phyloP scores from a whole-genome alignment of 768 basidiomycete species.

The Pulveroboletus sp. region DNA sequence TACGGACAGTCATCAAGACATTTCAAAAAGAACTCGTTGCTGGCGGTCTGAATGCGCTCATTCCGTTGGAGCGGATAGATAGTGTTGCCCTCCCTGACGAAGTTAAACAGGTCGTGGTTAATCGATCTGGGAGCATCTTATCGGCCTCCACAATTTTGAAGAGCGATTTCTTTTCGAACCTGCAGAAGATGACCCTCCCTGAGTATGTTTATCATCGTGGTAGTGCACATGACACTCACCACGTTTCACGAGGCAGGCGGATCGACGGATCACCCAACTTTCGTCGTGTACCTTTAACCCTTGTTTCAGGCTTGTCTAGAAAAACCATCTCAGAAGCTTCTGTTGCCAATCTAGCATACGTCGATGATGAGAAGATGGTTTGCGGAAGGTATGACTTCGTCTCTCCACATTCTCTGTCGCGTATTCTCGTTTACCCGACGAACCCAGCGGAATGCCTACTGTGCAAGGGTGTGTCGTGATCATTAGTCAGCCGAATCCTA shows the following conservation, averaged over 20 bases:
- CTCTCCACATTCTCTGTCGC: background rate
- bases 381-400: slow-evolving; percentile 60
- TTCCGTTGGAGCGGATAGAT: slow-evolving; percentile 74
- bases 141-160: slow-evolving; percentile 93
- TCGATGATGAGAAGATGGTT: slow-evolving; percentile 53
- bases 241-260: slow-evolving; percentile 41
- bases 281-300: slow-evolving; percentile 68
- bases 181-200: slow-evolving; percentile 95
- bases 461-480: slow-evolving; percentile 53
- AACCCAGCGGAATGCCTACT: slow-evolving; percentile 85
- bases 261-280: slow-evolving; percentile 96
- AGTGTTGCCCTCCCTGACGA: slow-evolving; percentile 86
- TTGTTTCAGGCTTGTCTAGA: slow-evolving; percentile 29
- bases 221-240: slow-evolving; percentile 1
- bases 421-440: slow-evolving; percentile 20
- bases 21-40: slow-evolving; percentile 85
- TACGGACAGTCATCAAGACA: slow-evolving; percentile 78
- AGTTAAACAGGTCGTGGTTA: slow-evolving; percentile 79
- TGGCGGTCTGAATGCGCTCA: slow-evolving; percentile 74
- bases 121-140: slow-evolving; percentile 78
- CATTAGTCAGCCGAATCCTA: background rate
- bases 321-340: slow-evolving; percentile 29
- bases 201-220: slow-evolving; percentile 51
- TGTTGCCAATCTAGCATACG: slow-evolving; percentile 33
- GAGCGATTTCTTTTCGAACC: slow-evolving; percentile 87